Evolutionary conservation across 768 basidiomycete species (phyloP), one percentile per base, ranked within the genome.

Genomic region (Suillus decipiens): DNA sequence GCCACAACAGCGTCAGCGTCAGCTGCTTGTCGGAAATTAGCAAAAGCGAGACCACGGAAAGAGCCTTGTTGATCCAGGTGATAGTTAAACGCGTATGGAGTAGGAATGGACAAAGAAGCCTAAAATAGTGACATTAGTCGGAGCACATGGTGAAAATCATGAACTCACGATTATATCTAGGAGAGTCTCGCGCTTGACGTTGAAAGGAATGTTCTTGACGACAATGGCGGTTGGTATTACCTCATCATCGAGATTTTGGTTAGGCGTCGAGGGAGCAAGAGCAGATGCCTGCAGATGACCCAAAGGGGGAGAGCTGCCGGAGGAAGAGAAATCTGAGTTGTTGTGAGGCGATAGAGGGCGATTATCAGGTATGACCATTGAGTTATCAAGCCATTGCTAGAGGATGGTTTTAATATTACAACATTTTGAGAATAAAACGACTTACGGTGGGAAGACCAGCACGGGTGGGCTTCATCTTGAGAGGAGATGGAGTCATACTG

Each of bases 151-250:
- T 36, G 36, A 67, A 54, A 19, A 2, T 22, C 1, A 42, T 59
- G 55, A 41, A 86, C 93, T 67, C 63, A 96, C 96, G 75, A 99
- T 99, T 75, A 98, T 95, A 80, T 92, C 90, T 72, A 99, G 88
- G 69, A 99, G 86, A 50, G 93, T 93, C 80, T 99, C 96, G 73
- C 93, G 89, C 80, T 95, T 93, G 68, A 98, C 95, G 71, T 95
- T 95, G 84, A 99, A 99, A 68, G 96, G 96, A 80, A 99, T 99
- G 82, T 98, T 98, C 87, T 99, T 99, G 78, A 99, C 98, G 74
- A 99, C 97, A 72, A 99, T 98, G 61, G 97, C 97, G 11, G 96
- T 99, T 61, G 96, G 96, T 78, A 99, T 99, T 76, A 97, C 84
- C 76, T 97, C 95, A 77, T 97, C 95, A 69, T 94, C 92, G 48